Percentiles rank a stretch among this genome's conserved stretches.
Conservation (phyloP, 192 early-diverging fungal genomes). For the Paraglomus occultum region DNA sequence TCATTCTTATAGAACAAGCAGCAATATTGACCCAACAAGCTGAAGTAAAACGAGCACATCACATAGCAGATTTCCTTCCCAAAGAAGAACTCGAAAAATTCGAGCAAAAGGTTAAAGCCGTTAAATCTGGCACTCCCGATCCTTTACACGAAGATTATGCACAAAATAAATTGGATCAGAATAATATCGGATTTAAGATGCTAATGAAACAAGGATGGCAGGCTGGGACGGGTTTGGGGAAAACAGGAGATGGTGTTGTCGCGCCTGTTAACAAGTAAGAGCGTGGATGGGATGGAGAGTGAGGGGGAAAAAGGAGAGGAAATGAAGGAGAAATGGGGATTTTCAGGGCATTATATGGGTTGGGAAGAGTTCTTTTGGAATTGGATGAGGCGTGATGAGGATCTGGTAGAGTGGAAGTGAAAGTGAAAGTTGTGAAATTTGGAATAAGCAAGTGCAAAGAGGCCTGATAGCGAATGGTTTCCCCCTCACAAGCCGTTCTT, state of each 20-base stretch:
- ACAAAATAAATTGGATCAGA: constrained; percentile 28
- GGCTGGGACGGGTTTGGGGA: constrained; percentile 31
- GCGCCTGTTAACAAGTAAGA: constrained; percentile 33
- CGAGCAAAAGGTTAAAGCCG: constrained; percentile 30
- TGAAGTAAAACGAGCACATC: constrained; percentile 32
- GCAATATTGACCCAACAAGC: constrained; percentile 29
- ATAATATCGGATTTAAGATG: constrained; percentile 34
- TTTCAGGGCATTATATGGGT: too few species aligned
- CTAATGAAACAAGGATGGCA: constrained; percentile 36
- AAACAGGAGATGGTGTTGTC: constrained; percentile 28
- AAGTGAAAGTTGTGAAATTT: too few species aligned
- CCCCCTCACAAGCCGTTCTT: too few species aligned
- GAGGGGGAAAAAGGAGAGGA: too few species aligned
- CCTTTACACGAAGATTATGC: constrained; percentile 33
- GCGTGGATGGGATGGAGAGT: too few species aligned
- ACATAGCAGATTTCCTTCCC: constrained; percentile 33
- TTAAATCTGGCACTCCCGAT: constrained; percentile 22
- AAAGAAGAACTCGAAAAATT: constrained; percentile 31
- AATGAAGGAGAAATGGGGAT: too few species aligned
- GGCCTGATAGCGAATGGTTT: too few species aligned
- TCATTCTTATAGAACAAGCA: constrained; percentile 25
- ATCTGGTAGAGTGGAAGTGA: too few species aligned
- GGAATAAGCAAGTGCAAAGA: too few species aligned
- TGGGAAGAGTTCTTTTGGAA: too few species aligned
- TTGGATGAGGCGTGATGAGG: too few species aligned